phyloP scores from a whole-genome alignment of 2,329 filamentous ascomycete genomes.

The Penicillium sp. region DNA sequence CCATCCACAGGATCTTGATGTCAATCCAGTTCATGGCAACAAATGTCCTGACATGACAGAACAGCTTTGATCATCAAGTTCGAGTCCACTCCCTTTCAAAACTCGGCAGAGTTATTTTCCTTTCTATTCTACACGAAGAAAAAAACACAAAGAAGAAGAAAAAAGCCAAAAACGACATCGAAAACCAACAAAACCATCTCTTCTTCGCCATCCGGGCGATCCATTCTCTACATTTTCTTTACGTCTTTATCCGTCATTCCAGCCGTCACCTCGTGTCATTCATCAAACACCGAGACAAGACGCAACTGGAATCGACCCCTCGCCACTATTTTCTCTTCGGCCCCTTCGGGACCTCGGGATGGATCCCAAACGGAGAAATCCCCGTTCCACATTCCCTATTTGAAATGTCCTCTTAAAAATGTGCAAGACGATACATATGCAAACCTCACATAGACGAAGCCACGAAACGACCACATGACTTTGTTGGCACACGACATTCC shows the following conservation, averaged over 20 bases:
- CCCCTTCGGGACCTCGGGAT: background rate
- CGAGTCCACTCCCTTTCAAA: background rate
- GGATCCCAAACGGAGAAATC: background rate
- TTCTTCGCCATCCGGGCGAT: slow-evolving; percentile 7
- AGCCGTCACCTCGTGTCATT: background rate
- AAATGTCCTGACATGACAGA: background rate
- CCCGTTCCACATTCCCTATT: background rate
- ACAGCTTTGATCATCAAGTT: background rate
- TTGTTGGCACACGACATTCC: slow-evolving; percentile 12
- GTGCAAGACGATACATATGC: slow-evolving; percentile 23
- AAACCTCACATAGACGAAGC: slow-evolving; percentile 24
- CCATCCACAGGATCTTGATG: slow-evolving; percentile 3
- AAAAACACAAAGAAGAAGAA: background rate
- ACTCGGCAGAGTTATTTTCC: background rate
- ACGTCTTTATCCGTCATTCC: background rate
- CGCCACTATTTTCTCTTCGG: slow-evolving; percentile 18
- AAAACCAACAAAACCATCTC: background rate
- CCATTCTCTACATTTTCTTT: slow-evolving; percentile 18
- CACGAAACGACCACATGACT: slow-evolving; percentile 23
- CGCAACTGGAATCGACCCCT: slow-evolving; percentile 1
- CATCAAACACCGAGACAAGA: no score
- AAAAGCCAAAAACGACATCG: background rate
- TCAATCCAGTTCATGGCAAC: background rate
- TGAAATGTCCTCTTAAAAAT: slow-evolving; percentile 15
- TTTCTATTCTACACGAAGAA: background rate